Percentiles rank a stretch among this genome's conserved stretches.
These are phyloP conservation scores for Prunus mume DNA, from an alignment of 306 rosid species.

Conservation along the genomic window DNA sequence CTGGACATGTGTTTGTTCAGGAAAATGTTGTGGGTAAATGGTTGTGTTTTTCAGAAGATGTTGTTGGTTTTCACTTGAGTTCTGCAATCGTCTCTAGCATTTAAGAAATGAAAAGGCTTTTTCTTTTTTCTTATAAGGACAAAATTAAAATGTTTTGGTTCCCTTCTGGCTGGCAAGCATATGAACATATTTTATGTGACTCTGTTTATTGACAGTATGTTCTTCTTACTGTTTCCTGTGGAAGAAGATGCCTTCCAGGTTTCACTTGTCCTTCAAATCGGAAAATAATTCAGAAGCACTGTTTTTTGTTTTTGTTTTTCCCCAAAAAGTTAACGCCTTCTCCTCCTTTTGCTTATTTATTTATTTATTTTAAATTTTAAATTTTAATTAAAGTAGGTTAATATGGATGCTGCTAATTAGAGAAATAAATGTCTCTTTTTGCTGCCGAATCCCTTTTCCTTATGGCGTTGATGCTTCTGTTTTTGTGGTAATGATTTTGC, in stretches of 20 bases:
- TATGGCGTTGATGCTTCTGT: neutral
- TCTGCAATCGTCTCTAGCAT: neutral
- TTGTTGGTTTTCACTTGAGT: neutral
- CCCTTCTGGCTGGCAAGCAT: neutral
- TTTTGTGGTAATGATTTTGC: neutral
- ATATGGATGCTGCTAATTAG: neutral
- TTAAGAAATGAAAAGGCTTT: neutral
- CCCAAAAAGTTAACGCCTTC: neutral
- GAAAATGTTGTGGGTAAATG: neutral
- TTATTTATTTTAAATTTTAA: neutral
- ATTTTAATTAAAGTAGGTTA: neutral
- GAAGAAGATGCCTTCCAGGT: neutral
- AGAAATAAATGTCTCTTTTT: slow-evolving; percentile 1
- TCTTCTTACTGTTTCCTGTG: no score
- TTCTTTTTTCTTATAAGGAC: neutral
- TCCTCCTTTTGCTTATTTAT: neutral
- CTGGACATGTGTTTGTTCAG: neutral
- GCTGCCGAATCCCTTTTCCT: neutral
- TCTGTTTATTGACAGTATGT: no score
- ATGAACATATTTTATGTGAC: neutral
- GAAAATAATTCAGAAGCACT: neutral
- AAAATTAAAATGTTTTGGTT: neutral
- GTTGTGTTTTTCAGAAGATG: neutral
- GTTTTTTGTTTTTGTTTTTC: neutral
- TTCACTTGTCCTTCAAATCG: neutral